A percentile compares a stretch with the other conserved stretches of the same genome.
These are phyloP conservation scores for Wickerhamiella brachini DNA, from an alignment of 805 yeast species.

Conservation along the genomic window DNA sequence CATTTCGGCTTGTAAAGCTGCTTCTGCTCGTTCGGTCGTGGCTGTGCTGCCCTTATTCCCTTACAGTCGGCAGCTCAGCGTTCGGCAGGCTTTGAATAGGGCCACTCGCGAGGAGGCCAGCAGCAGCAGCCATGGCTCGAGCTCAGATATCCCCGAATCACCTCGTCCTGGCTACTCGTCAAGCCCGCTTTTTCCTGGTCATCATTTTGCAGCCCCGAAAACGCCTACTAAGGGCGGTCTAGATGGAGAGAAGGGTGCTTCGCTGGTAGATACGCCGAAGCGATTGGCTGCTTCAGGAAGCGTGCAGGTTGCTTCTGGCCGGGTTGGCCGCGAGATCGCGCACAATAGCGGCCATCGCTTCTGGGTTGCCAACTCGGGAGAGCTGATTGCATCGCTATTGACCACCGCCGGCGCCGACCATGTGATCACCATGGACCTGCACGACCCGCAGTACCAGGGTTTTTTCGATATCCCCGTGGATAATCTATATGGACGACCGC, in stretches of 20 bases:
- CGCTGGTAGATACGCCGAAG: not conserved
- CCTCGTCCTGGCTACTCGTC: not conserved
- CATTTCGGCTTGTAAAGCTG: slow-evolving; percentile 85
- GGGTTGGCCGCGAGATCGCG: not conserved
- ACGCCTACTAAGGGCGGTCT: not conserved
- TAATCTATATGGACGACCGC: slow-evolving; percentile 77
- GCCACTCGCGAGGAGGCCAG: not conserved
- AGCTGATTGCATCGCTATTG: slow-evolving; percentile 73
- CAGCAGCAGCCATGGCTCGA: not conserved
- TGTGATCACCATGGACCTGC: slow-evolving; percentile 93
- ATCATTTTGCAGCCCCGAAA: not conserved
- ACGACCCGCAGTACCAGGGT: slow-evolving; percentile 97
- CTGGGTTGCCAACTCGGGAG: slow-evolving; percentile 95
- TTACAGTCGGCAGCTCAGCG: slow-evolving; percentile 90
- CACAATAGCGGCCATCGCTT: slow-evolving; percentile 18
- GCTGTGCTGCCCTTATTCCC: slow-evolving; percentile 91
- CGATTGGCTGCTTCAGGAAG: not conserved
- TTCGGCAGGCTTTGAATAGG: slow-evolving; percentile 31
- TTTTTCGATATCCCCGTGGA: slow-evolving; percentile 95
- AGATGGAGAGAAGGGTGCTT: too few relatives aligned
- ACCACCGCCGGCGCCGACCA: slow-evolving; percentile 94
- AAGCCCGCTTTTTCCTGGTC: not conserved
- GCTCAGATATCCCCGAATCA: not conserved
- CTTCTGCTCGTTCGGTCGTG: slow-evolving; percentile 77
- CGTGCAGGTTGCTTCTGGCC: not conserved